Evolutionary conservation across 768 basidiomycete species (phyloP).

Genomic region (Exidia glandulosa): DNA sequence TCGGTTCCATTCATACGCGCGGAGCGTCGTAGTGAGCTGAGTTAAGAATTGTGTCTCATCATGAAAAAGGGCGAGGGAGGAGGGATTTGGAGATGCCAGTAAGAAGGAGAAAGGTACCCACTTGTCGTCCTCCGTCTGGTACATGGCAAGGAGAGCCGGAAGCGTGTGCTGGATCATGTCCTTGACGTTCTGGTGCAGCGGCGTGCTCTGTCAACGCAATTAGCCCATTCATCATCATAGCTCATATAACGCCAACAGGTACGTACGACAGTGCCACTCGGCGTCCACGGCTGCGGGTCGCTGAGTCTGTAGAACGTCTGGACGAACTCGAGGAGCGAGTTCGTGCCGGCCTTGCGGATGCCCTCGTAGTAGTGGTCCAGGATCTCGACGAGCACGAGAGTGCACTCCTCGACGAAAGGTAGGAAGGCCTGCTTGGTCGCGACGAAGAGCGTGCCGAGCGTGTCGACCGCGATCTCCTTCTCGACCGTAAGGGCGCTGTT

Average conservation of each 20-base stretch:
- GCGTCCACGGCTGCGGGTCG: slow-evolving; percentile 70
- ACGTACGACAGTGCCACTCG: slow-evolving; percentile 58
- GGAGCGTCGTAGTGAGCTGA: slow-evolving; percentile 72
- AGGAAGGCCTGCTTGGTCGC: slow-evolving; percentile 77
- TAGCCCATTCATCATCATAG: neutral
- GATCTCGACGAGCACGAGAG: slow-evolving; percentile 66
- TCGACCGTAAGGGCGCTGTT: slow-evolving; percentile 96
- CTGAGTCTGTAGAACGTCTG: slow-evolving; percentile 86
- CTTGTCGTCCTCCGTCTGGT: slow-evolving; percentile 95
- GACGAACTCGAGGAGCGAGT: slow-evolving; percentile 79
- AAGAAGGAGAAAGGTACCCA: slow-evolving; percentile 32
- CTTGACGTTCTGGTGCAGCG: slow-evolving; percentile 58
- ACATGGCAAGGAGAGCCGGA: slow-evolving; percentile 72
- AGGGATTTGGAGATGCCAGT: neutral
- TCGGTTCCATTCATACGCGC: slow-evolving; percentile 46
- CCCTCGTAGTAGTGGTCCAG: slow-evolving; percentile 94
- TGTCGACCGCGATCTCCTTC: slow-evolving; percentile 98
- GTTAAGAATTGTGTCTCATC: slow-evolving; percentile 46
- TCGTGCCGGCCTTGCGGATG: slow-evolving; percentile 85
- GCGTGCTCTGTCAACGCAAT: slow-evolving; percentile 24
- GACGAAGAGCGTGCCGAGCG: slow-evolving; percentile 82
- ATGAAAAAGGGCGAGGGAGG: slow-evolving; percentile 7
- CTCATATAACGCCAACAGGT: neutral
- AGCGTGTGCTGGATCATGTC: slow-evolving; percentile 71
- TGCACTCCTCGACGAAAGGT: slow-evolving; percentile 76